These are phyloP conservation scores for Xanthoparmelia taractica DNA, from an alignment of 495 filamentous ascomycete species.

Conservation along the genomic window DNA sequence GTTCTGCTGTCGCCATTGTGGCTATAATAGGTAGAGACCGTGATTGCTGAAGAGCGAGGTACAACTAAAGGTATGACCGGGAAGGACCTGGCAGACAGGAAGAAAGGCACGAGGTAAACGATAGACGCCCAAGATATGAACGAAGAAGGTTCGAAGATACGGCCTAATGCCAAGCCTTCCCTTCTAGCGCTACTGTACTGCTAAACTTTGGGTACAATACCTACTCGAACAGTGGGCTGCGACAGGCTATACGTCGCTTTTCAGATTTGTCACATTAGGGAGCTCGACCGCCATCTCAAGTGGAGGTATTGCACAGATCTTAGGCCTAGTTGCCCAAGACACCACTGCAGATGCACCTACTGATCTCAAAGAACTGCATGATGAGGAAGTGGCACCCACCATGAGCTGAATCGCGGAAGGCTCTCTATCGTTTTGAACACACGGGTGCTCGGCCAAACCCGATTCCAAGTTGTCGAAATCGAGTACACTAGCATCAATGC, in stretches of 20 bases:
- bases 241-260: neutral
- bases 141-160: too few species aligned
- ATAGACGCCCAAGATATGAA: neutral
- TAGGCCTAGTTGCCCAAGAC: neutral
- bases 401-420: slow-evolving; percentile 9
- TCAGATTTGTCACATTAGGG: neutral
- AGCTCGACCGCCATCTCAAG: neutral
- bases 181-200: too few species aligned
- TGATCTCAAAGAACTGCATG: neutral
- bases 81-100: neutral
- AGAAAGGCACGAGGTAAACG: neutral
- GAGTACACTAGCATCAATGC: slow-evolving; percentile 3
- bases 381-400: slow-evolving; percentile 25
- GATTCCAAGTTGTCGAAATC: neutral
- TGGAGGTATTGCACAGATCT: neutral
- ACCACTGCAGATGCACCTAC: slow-evolving; percentile 19
- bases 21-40: neutral
- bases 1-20: slow-evolving; percentile 61
- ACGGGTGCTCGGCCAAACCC: neutral
- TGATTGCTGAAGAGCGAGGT: neutral
- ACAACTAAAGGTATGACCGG: neutral
- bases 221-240: neutral
- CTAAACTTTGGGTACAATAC: too few species aligned
- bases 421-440: neutral
- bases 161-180: neutral